Evolutionary conservation across 1,284 basidiomycete species (phyloP).

Genomic region (Pseudozyma thailandica): DNA sequence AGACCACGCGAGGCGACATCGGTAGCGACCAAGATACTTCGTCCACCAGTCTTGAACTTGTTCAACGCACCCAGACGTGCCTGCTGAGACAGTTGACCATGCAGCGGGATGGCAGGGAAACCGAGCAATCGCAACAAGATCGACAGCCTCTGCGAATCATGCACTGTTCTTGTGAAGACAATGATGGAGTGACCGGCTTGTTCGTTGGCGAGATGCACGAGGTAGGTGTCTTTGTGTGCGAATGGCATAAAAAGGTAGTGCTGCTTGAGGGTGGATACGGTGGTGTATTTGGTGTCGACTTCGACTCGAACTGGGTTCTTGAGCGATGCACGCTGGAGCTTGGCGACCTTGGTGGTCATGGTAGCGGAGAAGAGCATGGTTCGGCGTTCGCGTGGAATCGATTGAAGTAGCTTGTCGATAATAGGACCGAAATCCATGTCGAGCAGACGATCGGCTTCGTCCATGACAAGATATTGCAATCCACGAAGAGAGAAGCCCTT

Average conservation of each 20-base stretch:
- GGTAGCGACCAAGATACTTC: constrained; percentile 91
- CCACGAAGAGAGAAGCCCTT: constrained; percentile 92
- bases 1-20: constrained; percentile 93
- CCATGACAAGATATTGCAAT: constrained; percentile 91
- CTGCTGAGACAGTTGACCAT: constrained; percentile 94
- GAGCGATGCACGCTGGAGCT: constrained; percentile 94
- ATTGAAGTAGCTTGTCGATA: constrained; percentile 96
- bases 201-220: constrained; percentile 89
- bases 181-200: constrained; percentile 93
- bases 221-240: constrained; percentile 89
- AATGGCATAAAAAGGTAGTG: constrained; percentile 95
- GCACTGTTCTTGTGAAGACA: constrained; percentile 94
- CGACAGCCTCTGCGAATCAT: constrained; percentile 89
- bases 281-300: constrained; percentile 93
- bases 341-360: constrained; percentile 99
- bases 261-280: constrained; percentile 92
- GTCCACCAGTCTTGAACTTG: constrained; percentile 96
- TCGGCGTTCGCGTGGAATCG: constrained; percentile 90
- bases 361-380: constrained; percentile 98
- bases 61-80: constrained; percentile 91
- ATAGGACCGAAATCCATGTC: constrained; percentile 98
- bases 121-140: constrained; percentile 90
- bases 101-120: constrained; percentile 93
- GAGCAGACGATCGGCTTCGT: constrained; percentile 94
- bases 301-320: constrained; percentile 94